A percentile compares a stretch with the other conserved stretches of the same genome.
Evolutionary conservation across 306 rosid genomes (phyloP).

Genomic region (Bauhinia variegata): DNA sequence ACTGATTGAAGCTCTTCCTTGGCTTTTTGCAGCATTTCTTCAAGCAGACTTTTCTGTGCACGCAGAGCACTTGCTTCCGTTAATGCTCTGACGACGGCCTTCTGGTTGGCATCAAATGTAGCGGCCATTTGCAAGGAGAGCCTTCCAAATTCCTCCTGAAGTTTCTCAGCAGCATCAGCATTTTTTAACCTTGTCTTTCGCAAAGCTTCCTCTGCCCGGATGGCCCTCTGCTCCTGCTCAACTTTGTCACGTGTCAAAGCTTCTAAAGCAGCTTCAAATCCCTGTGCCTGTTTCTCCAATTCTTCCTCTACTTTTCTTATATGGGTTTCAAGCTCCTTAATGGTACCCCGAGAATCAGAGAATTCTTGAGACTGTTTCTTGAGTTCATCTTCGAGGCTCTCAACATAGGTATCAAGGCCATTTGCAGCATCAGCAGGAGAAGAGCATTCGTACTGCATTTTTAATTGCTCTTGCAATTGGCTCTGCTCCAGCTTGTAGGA

Average conservation of each 20-base stretch:
- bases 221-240: conserved; percentile 90
- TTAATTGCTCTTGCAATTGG: conserved; percentile 82
- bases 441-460: conserved; percentile 75
- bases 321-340: conserved; percentile 66
- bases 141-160: conserved; percentile 83
- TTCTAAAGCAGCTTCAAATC: conserved; percentile 77
- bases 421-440: conserved; percentile 53
- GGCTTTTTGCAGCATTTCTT: conserved; percentile 59
- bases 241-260: conserved; percentile 63
- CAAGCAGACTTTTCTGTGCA: conserved; percentile 57
- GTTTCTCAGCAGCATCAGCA: conserved; percentile 82
- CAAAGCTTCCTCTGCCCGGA: conserved; percentile 84
- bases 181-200: conserved; percentile 68
- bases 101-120: conserved; percentile 84
- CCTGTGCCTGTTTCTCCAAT: conserved; percentile 67
- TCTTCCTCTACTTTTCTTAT: conserved; percentile 72
- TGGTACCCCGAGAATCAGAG: conserved; percentile 71
- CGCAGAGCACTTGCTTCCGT: conserved; percentile 72
- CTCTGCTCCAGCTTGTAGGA: conserved; percentile 82
- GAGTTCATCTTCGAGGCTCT: conserved; percentile 69
- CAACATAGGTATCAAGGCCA: conserved; percentile 65
- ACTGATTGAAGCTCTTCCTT: conserved; percentile 61
- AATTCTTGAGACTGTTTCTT: conserved; percentile 69
- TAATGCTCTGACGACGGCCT: conserved; percentile 74
- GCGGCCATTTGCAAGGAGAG: conserved; percentile 83